phyloP scores from a whole-genome alignment of 2,329 filamentous ascomycete species.

The Cladosporium sp. region DNA sequence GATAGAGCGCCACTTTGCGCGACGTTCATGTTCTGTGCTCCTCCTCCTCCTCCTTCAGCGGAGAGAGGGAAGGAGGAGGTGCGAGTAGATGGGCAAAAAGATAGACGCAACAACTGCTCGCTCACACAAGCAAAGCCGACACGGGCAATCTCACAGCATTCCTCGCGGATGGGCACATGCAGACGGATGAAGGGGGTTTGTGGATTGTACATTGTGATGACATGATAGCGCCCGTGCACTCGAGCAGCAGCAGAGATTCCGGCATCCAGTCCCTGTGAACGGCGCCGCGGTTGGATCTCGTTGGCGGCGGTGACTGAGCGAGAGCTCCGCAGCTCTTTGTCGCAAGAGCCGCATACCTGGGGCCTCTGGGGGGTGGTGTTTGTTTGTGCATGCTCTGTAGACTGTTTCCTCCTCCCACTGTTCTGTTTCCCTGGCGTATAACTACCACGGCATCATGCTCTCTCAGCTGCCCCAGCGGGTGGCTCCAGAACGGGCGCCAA shows the following conservation, averaged over 20 bases:
- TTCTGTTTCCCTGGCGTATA: background rate
- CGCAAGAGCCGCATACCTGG: background rate
- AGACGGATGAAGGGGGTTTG: background rate
- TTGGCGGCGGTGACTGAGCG: slow-evolving; percentile 4
- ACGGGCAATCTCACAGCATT: background rate
- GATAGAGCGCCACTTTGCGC: background rate
- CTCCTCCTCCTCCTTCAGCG: background rate
- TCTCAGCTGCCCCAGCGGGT: background rate
- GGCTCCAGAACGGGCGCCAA: background rate
- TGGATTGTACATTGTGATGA: slow-evolving; percentile 12
- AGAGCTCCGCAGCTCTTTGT: slow-evolving; percentile 11
- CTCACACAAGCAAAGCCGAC: background rate
- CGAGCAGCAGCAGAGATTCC: slow-evolving; percentile 1
- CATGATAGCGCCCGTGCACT: slow-evolving; percentile 2
- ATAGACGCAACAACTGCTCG: background rate
- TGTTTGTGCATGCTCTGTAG: background rate
- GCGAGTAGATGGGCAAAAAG: background rate
- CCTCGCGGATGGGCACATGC: background rate
- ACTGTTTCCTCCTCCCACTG: background rate
- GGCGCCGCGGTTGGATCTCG: slow-evolving; percentile 8
- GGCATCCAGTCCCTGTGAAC: background rate
- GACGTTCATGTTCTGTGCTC: background rate
- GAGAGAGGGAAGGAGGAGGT: background rate
- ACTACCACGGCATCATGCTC: background rate
- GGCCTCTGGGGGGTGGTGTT: background rate